Percentiles rank a stretch among this genome's conserved stretches.
phyloP scores from a whole-genome alignment of 1,284 basidiomycete species.

The Schizopora paradoxa region DNA sequence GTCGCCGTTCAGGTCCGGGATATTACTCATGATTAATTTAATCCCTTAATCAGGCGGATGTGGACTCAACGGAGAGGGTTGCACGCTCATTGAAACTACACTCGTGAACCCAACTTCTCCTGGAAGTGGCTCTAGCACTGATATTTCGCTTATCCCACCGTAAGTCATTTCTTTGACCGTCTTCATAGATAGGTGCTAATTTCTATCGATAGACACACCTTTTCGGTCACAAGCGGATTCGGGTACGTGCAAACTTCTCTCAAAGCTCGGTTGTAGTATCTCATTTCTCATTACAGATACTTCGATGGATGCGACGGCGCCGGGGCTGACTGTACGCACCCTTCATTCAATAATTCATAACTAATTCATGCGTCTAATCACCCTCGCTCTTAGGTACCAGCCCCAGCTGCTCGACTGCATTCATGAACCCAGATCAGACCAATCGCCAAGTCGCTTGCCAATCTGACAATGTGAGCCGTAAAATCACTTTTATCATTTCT shows the following conservation, averaged over 20 bases:
- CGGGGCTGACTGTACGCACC: conserved; percentile 21
- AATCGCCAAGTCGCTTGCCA: conserved; percentile 20
- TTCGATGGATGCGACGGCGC: conserved; percentile 21
- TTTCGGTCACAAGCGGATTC: conserved; percentile 23
- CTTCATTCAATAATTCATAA: not conserved
- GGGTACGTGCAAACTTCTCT: conserved; percentile 8
- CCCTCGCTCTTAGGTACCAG: conserved; percentile 11
- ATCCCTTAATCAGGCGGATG: conserved; percentile 13
- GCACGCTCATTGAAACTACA: conserved; percentile 21
- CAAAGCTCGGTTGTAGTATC: not conserved
- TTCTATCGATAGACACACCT: conserved; percentile 8
- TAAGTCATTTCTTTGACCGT: not conserved
- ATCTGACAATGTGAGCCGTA: conserved; percentile 18
- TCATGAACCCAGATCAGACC: conserved; percentile 19
- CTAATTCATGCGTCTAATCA: not conserved
- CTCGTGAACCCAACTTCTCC: conserved; percentile 19
- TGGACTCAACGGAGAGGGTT: conserved; percentile 22
- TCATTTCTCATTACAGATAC: conserved; percentile 11
- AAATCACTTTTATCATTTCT: not conserved
- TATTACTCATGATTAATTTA: not conserved
- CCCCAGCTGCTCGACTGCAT: conserved; percentile 19
- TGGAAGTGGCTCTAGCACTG: conserved; percentile 21
- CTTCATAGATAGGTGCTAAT: not conserved
- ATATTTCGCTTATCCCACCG: conserved; percentile 22
- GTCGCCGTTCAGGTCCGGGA: not conserved